Base-by-base conservation (phyloP, 345 rosid genomes). In the Microthlaspi erraticum region DNA sequence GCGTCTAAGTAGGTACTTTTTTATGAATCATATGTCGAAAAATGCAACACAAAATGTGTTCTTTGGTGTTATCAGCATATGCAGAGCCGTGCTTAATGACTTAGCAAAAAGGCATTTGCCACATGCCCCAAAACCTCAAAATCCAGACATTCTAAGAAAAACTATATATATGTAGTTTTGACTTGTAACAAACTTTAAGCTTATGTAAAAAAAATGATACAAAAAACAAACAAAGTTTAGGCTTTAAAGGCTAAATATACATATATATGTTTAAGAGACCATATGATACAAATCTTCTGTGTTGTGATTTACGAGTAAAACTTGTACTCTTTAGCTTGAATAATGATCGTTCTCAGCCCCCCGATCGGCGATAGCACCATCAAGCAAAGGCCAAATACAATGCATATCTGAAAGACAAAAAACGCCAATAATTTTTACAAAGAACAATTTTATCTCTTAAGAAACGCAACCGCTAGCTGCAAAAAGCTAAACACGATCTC, bases 311-410 rank as follows among this genome's bases (percentile, higher is more conserved):
- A 88, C 16, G 87, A 81, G 80, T 86, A 90, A 68, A 93, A 90
- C 18, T 81, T 5, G 74, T 88, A 88, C 34, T 10, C 62, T 74
- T 83, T 88, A 16, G 97, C 87, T 5, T 61, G 52, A 5, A 75
- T 18, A 33, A 90, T 85, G 67, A 90, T 93, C 10, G 72, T 77
- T 83, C 90, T 85, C 17, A 93, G 44, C 17, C 87, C 96, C 68
- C 98, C 98, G 41, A 93, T 88, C 0, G 97, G 96, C 5, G 97
- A 72, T 43, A 90, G 62, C 38, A 76, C 68, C 92, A 87, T 87
- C 57, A 93, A 60, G 44, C 79, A 56, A 14, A 88, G 6, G 13
- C 92, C 92, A 1, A 85, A 73, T 43, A 73, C 60, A 20, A 90
- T 93, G 75, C 96, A 90, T 10, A 82, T 78, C 96, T 93, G 92